Evolutionary conservation across 2,329 filamentous ascomycete species (phyloP).

Genomic region (Aureobasidium musti): DNA sequence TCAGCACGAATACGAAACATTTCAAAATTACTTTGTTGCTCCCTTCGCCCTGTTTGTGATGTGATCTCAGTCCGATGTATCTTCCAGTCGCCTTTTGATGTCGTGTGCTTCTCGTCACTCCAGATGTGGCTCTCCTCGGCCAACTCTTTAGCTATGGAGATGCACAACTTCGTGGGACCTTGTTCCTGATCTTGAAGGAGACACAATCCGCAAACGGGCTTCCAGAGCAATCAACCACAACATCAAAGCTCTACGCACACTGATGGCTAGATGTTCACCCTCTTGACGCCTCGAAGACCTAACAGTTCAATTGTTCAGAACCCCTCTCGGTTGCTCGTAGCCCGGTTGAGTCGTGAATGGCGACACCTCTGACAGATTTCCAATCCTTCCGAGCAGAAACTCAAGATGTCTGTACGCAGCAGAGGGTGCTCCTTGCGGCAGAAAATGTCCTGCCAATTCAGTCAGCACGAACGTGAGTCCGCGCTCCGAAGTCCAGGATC

Average conservation of each 20-base stretch:
- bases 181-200: too few relatives aligned
- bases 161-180: too few relatives aligned
- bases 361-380: slow-evolving; percentile 48
- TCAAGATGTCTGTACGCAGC: slow-evolving; percentile 24
- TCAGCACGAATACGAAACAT: slow-evolving; percentile 1
- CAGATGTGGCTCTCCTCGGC: too few relatives aligned
- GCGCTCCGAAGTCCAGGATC: slow-evolving; percentile 35
- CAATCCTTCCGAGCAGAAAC: slow-evolving; percentile 16
- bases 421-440: slow-evolving; percentile 14
- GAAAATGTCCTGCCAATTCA: slow-evolving; percentile 36
- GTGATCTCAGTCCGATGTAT: not conserved
- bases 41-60: not conserved
- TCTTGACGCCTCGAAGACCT: not conserved
- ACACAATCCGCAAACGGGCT: too few relatives aligned
- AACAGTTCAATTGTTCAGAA: slow-evolving; percentile 14
- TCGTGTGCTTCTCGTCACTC: not conserved
- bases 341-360: slow-evolving; percentile 42
- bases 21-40: not conserved
- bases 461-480: slow-evolving; percentile 38
- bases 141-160: too few relatives aligned
- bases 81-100: not conserved
- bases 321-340: slow-evolving; percentile 30
- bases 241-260: too few relatives aligned
- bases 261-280: too few relatives aligned
- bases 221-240: too few relatives aligned